These are phyloP conservation scores for Moricandia moricandioides DNA, from an alignment of 345 rosid genomes.

Conservation along the genomic window DNA sequence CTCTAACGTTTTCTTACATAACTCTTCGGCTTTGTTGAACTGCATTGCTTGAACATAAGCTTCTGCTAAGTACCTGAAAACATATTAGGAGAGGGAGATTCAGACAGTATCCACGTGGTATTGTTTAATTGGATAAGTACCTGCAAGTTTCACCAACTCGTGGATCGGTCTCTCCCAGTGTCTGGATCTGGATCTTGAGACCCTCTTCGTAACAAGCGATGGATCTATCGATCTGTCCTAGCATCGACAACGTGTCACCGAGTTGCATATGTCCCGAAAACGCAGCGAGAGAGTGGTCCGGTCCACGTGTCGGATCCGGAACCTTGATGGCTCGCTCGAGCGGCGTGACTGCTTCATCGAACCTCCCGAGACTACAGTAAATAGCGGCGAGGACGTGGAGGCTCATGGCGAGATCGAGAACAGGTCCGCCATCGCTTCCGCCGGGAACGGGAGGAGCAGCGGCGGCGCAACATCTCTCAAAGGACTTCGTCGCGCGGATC, in stretches of 20 bases:
- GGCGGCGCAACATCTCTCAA: slow-evolving; percentile 72
- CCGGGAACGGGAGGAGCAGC: slow-evolving; percentile 43
- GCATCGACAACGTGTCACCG: slow-evolving; percentile 93
- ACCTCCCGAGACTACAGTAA: slow-evolving; percentile 88
- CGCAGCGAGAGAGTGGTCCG: slow-evolving; percentile 87
- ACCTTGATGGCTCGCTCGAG: slow-evolving; percentile 78
- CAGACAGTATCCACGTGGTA: neutral
- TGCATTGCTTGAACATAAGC: slow-evolving; percentile 99
- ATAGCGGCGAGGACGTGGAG: slow-evolving; percentile 93
- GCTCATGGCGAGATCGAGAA: slow-evolving; percentile 93
- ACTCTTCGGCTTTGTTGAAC: slow-evolving; percentile 93
- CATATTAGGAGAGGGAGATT: no score
- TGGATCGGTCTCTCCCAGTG: slow-evolving; percentile 91
- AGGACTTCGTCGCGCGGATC: slow-evolving; percentile 81
- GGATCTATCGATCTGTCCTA: slow-evolving; percentile 89
- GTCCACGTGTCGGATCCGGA: slow-evolving; percentile 68
- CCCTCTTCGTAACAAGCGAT: slow-evolving; percentile 85
- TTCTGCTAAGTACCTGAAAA: slow-evolving; percentile 85
- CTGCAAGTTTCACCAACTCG: slow-evolving; percentile 99
- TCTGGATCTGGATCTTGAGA: slow-evolving; percentile 90
- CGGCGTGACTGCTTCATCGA: slow-evolving; percentile 88
- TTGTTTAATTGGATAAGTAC: slow-evolving; percentile 24
- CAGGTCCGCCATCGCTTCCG: slow-evolving; percentile 58
- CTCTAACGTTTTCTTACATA: slow-evolving; percentile 87
- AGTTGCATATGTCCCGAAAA: slow-evolving; percentile 97